Conservation (phyloP, 176 grass and related monocot species). For the Paspalum vaginatum region DNA sequence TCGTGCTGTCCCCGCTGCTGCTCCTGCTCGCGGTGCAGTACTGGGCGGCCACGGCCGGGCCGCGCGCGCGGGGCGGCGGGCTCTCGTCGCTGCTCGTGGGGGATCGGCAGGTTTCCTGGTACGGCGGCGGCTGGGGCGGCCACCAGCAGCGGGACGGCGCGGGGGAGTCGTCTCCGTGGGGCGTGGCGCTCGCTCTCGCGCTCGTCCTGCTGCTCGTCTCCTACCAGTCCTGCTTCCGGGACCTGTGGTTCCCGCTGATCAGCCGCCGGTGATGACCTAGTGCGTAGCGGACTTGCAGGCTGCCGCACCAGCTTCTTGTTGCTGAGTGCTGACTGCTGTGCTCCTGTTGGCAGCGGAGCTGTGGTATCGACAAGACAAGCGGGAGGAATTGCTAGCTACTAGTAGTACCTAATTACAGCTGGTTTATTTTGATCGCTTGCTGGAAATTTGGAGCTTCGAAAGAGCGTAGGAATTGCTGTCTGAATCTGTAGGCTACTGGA, state of each 20-base stretch:
- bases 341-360: too few relatives aligned
- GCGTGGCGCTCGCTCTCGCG: constrained; percentile 71
- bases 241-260: constrained; percentile 74
- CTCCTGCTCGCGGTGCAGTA: constrained; percentile 78
- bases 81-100: constrained; percentile 42
- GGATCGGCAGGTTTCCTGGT: constrained; percentile 20
- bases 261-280: constrained; percentile 31
- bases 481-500: too few relatives aligned
- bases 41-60: constrained; percentile 51
- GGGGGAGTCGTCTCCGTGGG: constrained; percentile 69
- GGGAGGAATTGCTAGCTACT: too few relatives aligned
- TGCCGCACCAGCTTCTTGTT: background rate
- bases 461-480: too few relatives aligned
- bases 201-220: constrained; percentile 88
- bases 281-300: too few relatives aligned
- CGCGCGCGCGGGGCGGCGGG: constrained; percentile 25
- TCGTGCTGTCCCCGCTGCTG: constrained; percentile 81
- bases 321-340: background rate
- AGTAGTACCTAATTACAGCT: too few relatives aligned
- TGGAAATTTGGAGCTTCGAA: too few relatives aligned
- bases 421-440: background rate
- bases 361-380: too few relatives aligned
- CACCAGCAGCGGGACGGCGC: constrained; percentile 27
- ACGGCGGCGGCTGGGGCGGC: constrained; percentile 8
- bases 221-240: constrained; percentile 87